Evolutionary conservation across 179 eudicot genomes (phyloP).

Genomic region (Beta corolliflora): DNA sequence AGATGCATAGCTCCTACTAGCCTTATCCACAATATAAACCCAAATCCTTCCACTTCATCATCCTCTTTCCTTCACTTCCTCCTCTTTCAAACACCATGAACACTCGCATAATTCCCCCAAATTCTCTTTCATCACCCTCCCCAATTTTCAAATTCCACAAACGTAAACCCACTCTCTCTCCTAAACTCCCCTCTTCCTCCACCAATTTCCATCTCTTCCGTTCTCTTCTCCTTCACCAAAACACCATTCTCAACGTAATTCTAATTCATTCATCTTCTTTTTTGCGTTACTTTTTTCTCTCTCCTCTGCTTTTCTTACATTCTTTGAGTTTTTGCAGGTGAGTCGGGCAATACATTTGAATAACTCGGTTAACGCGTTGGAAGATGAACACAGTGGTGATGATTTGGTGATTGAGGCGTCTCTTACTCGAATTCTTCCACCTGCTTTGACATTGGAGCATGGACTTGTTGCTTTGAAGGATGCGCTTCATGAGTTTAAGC

Average conservation of each 20-base stretch:
- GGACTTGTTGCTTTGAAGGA: conserved; percentile 61
- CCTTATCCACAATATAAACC: neutral
- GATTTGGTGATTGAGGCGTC: conserved; percentile 40
- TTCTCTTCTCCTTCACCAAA: conserved; percentile 13
- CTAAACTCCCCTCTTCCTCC: neutral
- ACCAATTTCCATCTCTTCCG: neutral
- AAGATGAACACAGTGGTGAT: conserved; percentile 22
- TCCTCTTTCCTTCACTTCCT: neutral
- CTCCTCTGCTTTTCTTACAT: neutral
- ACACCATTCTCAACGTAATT: conserved; percentile 11
- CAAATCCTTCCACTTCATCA: neutral
- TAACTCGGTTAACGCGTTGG: neutral
- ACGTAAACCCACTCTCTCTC: conserved; percentile 13
- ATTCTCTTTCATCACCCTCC: conserved; percentile 16
- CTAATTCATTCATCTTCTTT: neutral
- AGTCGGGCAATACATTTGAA: conserved; percentile 13
- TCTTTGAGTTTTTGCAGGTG: neutral
- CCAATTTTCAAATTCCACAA: conserved; percentile 10
- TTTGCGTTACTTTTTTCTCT: no score
- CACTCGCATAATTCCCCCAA: neutral
- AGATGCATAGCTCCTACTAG: neutral
- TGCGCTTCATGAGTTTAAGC: conserved; percentile 65
- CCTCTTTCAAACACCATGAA: conserved; percentile 17
- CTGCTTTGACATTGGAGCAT: conserved; percentile 72
- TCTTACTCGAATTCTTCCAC: conserved; percentile 64